Evolutionary conservation across 257 asterid genomes (phyloP).

Genomic region (Solanum gandarillasii): DNA sequence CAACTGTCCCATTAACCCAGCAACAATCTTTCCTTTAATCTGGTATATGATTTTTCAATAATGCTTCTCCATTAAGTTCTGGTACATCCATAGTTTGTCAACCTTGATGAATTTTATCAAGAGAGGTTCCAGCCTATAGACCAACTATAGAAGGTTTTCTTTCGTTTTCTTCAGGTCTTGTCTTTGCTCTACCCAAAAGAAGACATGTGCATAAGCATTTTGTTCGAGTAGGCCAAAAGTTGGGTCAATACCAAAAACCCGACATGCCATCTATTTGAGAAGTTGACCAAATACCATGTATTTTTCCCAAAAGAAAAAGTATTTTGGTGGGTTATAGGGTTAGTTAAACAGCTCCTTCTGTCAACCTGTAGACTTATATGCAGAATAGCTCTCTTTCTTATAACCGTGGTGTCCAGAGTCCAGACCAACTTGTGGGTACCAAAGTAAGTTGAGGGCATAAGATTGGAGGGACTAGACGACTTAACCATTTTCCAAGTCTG

Average conservation of each 20-base stretch:
- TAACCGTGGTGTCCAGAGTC: not conserved
- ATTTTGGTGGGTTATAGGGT: not conserved
- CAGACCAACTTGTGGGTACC: not conserved
- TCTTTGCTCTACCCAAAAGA: not conserved
- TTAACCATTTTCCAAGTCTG: not conserved
- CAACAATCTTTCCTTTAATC: not conserved
- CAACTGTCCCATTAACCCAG: not conserved
- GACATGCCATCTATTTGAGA: not conserved
- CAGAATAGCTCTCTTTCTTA: not conserved
- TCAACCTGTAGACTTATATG: not conserved
- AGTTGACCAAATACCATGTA: not conserved
- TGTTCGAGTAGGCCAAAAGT: not conserved
- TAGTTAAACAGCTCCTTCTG: not conserved
- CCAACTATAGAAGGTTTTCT: not conserved
- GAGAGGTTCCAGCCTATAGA: not conserved
- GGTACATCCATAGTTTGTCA: not conserved
- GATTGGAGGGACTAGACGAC: not conserved
- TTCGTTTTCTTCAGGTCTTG: not conserved
- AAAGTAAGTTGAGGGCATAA: not conserved
- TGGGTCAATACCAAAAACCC: not conserved
- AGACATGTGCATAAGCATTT: not conserved
- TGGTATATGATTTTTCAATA: not conserved
- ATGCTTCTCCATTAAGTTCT: not conserved
- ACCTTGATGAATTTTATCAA: not conserved
- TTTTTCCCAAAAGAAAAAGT: not conserved